Base-by-base conservation (phyloP, 176 grass and related monocot genomes). In the Oryza brachyantha region DNA sequence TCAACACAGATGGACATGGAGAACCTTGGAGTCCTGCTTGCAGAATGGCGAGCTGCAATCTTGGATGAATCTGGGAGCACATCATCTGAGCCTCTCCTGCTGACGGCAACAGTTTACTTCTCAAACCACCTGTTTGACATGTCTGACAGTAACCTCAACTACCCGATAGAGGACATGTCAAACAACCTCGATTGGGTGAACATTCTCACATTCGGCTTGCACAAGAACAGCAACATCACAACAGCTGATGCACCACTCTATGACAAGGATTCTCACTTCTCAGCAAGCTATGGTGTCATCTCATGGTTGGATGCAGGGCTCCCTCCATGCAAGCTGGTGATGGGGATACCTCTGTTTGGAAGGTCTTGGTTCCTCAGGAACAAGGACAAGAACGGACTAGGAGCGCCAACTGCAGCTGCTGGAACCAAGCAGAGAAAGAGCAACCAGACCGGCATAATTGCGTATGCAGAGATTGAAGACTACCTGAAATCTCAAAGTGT, bases 301-400 rank as follows among this genome's bases (percentile, higher is more conserved):
- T 94, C 92, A 17, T 94, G 89, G 92, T 80, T 91, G 79, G 92
- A 91, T 63, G 88, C 92, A 54, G 89, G 92, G 31, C 65, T 92
- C 17, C 78, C 89, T 81, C 78, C 93, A 28, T 88, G 87, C 35
- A 96, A 92, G 64, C 72, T 96, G 24, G 93, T 92, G 11, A 80
- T 96, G 76, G 93, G 93, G 5, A 73, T 96, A 34, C 93, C 93
- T 38, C 70, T 92, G 11, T 90, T 72, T 64, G 93, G 93, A 61
- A 92, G 81, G 48, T 89, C 89, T 61, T 90, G 93, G 93, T 81
- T 90, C 61, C 84, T 96, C 40, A 83, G 69, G 68, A 96, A 96
- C 84, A 96, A 96, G 74, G 69, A 17, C 25, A 96, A 85, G 79
- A 87, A 92, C 37, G 84, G 73, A 68, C 68, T 87, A n/a, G 84